Base-by-base conservation (phyloP, 192 early-diverging fungal species). In the Coemansia sp. region DNA sequence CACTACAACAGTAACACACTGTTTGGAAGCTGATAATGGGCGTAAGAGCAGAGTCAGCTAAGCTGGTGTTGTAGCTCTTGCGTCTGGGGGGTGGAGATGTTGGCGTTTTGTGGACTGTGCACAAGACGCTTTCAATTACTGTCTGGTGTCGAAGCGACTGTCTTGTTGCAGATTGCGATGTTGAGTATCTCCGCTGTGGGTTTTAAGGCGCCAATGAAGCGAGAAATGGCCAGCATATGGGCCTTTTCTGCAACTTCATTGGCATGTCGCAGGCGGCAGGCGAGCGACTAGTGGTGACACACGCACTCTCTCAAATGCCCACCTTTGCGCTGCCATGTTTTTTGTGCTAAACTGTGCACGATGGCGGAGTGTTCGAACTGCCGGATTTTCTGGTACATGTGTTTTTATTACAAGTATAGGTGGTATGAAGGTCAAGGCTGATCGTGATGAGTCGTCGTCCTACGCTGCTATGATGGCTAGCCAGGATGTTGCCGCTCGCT, bases 381-480 rank as follows among this genome's bases (percentile, higher is more conserved):
- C 16, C 5, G 34, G 34, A 9, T 9, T 27, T 23, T 54, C 24
- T 54, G 25, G 9, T 14, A 54, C 1, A 54, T 30, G 16, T 23
- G 9, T 16, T 18, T 54, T 54, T 8, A 27, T 18, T 18, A 2
- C 12, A 41, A 55, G 2, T 68, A 49, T 72, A 95, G 95, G 95
- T 88, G 97, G 97, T 70, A 99, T 99, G 97, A 98, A 95, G 89
- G 97, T 99, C 79, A 99, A 99, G 92, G 93, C 95, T 57, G 97
- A 99, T 85, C 96, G 97, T 88, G 97, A 99, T 83, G 97, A 99
- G 84, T 94, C 96, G 56, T 97, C 97, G 68, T 94, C 97, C 67
- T 99, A 99, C 85, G 97, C 97, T 64, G 96, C 97, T 72, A 98
- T 99, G 97, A 89, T 99, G 85, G 97, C 97, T 64, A 91, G 95